Base-by-base conservation (phyloP, 2,329 filamentous ascomycete genomes). In the Neofusicoccum sp. region DNA sequence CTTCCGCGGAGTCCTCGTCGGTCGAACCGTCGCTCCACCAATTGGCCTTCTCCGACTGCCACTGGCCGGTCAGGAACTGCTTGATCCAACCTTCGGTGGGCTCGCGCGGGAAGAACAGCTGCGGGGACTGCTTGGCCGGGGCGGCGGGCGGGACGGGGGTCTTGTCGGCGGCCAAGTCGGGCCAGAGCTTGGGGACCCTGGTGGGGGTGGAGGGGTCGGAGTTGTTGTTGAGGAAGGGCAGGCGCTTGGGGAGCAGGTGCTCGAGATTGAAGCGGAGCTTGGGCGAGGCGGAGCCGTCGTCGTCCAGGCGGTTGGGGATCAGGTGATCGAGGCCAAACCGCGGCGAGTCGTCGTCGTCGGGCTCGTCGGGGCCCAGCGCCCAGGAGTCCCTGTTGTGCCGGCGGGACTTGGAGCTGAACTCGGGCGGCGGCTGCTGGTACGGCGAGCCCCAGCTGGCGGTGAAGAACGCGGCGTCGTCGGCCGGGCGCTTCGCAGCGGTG, bases 401-500 rank as follows among this genome's bases (percentile, higher is more conserved):
- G 26, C 44, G 41, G 11, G 47, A 59, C 47, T 66, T 68, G 3
- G 64, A 63, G 62, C 71, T 69, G 65, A 71, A 71, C 14, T 64
- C 71, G 75, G 66, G 88, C 11, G 82, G 79, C 40, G 88, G 83
- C 63, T 82, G 83, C 60, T 89, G 87, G 76, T 96, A 96, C 24
- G 93, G 93, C 58, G 92, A 96, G 61, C 93, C 93, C 92, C 93
- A 96, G 73, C 89, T 93, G 51, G 91, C 89, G 48, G 91, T 95
- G 70, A 85, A 85, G 71, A 84, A 85, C 48, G 80, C 73, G 64
- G 77, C 80, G 62, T 79, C 81, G 64, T 81, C 79, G 45, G 77
- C 76, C 65, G 68, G 66, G 26, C 70, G 70, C 67, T 71, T 69
- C 34, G 68, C 67, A 26, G 68, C 69, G 6, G 69, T 73, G 41